Percentiles rank a stretch among this genome's conserved stretches.
phyloP scores from a whole-genome alignment of 768 basidiomycete species.

The Macrolepiota dolichaula region DNA sequence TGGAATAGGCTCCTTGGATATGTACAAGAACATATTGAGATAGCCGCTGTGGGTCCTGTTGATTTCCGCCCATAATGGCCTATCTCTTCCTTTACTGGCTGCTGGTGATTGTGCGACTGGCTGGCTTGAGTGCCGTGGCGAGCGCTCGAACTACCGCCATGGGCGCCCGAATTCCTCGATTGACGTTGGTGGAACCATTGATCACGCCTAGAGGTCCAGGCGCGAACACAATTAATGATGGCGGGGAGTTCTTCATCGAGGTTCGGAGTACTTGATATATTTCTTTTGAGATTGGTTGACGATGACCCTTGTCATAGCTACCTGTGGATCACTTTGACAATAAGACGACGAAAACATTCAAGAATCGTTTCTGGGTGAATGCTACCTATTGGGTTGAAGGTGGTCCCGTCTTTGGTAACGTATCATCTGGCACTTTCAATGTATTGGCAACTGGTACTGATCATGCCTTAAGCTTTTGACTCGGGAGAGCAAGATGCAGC shows the following conservation, averaged over 20 bases:
- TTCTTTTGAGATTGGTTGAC: neutral
- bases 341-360: constrained; percentile 30
- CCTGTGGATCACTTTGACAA: constrained; percentile 43
- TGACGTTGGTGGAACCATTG: neutral
- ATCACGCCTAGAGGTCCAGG: neutral
- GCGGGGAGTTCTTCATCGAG: constrained; percentile 9
- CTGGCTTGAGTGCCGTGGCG: neutral
- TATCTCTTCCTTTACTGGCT: neutral
- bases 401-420: constrained; percentile 45
- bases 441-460: neutral
- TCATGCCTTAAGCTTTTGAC: constrained; percentile 39
- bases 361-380: constrained; percentile 49
- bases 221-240: neutral
- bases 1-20: neutral
- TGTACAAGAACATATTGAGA: neutral
- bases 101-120: neutral
- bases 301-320: constrained; percentile 25
- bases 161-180: neutral
- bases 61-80: neutral
- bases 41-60: neutral
- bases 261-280: neutral
- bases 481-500: constrained; percentile 49
- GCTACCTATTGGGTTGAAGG: constrained; percentile 42
- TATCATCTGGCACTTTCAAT: neutral
- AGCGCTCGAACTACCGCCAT: too few relatives aligned